Conservation (phyloP, 257 asterid species). For the Solanum tarijense region DNA sequence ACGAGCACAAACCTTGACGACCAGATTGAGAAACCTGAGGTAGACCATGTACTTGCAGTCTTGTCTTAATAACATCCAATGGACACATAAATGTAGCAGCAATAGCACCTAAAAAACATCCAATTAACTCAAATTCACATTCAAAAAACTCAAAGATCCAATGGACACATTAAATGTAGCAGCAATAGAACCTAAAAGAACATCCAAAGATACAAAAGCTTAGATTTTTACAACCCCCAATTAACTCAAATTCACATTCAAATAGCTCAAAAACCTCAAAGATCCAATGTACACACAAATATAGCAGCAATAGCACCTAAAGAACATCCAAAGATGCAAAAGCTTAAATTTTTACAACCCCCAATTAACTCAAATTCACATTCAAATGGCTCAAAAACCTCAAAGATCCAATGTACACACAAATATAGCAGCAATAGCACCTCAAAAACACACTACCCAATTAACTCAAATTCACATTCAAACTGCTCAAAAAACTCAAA, state of each 20-base stretch:
- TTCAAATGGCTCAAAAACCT: neutral
- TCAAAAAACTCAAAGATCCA: slow-evolving; percentile 28
- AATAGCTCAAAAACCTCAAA: neutral
- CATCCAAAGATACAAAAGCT: neutral
- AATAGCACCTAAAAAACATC: slow-evolving; percentile 54
- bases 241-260: neutral
- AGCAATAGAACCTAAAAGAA: slow-evolving; percentile 67
- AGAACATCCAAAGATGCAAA: neutral
- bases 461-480: neutral
- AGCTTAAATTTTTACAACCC: neutral
- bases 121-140: neutral
- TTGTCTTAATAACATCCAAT: slow-evolving; percentile 90
- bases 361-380: neutral
- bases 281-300: slow-evolving; percentile 63
- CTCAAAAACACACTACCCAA: slow-evolving; percentile 17
- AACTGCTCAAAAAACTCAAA: neutral
- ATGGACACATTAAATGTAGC: slow-evolving; percentile 81
- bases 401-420: slow-evolving; percentile 55
- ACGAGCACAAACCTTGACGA: slow-evolving; percentile 38
- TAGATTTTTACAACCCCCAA: neutral
- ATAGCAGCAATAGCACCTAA: slow-evolving; percentile 93
- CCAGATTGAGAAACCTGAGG: slow-evolving; percentile 51
- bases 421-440: slow-evolving; percentile 90
- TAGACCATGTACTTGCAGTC: slow-evolving; percentile 77
- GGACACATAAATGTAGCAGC: slow-evolving; percentile 94